Evolutionary conservation across 371 early-diverging fungal genomes (phyloP).

Genomic region (Caulochytrium protostelioides): DNA sequence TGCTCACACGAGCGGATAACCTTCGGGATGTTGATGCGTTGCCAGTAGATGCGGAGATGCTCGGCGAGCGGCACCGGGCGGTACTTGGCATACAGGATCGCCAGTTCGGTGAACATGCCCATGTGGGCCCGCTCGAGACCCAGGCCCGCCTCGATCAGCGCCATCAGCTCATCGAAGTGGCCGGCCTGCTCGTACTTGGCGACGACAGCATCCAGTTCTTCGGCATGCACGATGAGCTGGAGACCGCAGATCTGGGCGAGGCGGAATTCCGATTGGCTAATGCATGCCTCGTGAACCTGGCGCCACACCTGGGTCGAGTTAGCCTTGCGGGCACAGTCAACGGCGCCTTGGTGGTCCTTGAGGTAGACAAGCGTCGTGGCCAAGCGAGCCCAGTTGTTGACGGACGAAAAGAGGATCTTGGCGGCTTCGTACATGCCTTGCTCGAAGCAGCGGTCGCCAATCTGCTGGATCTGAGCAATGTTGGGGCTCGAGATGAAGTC

Average conservation of each 20-base stretch:
- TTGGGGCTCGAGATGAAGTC: slow-evolving; percentile 77
- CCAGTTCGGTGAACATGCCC: slow-evolving; percentile 97
- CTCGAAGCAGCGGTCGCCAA: slow-evolving; percentile 90
- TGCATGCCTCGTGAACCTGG: slow-evolving; percentile 86
- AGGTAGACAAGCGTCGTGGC: slow-evolving; percentile 85
- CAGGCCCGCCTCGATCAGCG: slow-evolving; percentile 71
- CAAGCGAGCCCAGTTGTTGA: slow-evolving; percentile 88
- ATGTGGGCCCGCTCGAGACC: slow-evolving; percentile 93
- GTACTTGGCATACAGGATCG: slow-evolving; percentile 87
- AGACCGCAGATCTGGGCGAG: slow-evolving; percentile 94
- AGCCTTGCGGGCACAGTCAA: slow-evolving; percentile 93
- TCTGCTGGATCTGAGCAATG: slow-evolving; percentile 64
- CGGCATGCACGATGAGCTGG: slow-evolving; percentile 84
- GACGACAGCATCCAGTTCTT: slow-evolving; percentile 58
- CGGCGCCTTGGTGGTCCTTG: slow-evolving; percentile 83
- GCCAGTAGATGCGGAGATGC: slow-evolving; percentile 82
- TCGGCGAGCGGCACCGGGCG: slow-evolving; percentile 81
- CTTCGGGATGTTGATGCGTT: slow-evolving; percentile 93
- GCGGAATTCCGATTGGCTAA: slow-evolving; percentile 76
- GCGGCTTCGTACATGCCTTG: slow-evolving; percentile 77
- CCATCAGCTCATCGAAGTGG: slow-evolving; percentile 69
- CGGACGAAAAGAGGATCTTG: slow-evolving; percentile 71
- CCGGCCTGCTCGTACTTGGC: slow-evolving; percentile 61
- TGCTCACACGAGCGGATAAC: slow-evolving; percentile 81
- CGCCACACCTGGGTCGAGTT: slow-evolving; percentile 93